Percentiles rank a stretch among this genome's conserved stretches.
Evolutionary conservation across 179 eudicot species (phyloP).

Genomic region (Vitellaria paradoxa): DNA sequence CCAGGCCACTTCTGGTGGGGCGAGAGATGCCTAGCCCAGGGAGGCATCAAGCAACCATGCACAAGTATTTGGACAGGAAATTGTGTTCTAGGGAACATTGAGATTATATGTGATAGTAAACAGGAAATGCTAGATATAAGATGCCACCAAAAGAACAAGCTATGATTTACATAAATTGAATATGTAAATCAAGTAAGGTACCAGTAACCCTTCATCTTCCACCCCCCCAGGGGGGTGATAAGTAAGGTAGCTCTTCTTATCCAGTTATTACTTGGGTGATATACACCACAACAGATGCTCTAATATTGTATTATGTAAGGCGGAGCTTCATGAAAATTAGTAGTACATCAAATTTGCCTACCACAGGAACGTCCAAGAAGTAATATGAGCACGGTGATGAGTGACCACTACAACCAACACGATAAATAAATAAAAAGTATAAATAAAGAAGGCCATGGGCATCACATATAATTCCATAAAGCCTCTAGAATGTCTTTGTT

Average conservation of each 20-base stretch:
- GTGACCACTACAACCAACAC: too few relatives aligned
- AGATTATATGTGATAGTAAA: background rate
- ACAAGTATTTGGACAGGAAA: too few relatives aligned
- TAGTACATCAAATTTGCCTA: background rate
- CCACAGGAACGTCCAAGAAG: background rate
- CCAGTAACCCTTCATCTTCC: too few relatives aligned
- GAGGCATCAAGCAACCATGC: background rate
- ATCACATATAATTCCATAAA: background rate
- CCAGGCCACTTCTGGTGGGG: background rate
- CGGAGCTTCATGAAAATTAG: too few relatives aligned
- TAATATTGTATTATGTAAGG: background rate
- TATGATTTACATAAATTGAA: background rate
- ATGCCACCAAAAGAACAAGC: background rate
- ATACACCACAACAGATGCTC: background rate
- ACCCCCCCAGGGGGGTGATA: too few relatives aligned
- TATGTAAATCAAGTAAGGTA: background rate
- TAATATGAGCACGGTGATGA: background rate
- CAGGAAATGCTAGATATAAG: background rate
- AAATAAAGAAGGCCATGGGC: background rate
- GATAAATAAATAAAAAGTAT: background rate
- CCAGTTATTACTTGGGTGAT: background rate
- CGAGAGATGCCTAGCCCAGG: background rate
- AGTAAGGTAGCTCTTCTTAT: background rate
- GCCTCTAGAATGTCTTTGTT: background rate
- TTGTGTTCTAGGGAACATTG: too few relatives aligned